Percentiles rank a stretch among this genome's conserved stretches.
Conservation (phyloP, 1,284 basidiomycete species). For the Ceratobasidium papillatum region DNA sequence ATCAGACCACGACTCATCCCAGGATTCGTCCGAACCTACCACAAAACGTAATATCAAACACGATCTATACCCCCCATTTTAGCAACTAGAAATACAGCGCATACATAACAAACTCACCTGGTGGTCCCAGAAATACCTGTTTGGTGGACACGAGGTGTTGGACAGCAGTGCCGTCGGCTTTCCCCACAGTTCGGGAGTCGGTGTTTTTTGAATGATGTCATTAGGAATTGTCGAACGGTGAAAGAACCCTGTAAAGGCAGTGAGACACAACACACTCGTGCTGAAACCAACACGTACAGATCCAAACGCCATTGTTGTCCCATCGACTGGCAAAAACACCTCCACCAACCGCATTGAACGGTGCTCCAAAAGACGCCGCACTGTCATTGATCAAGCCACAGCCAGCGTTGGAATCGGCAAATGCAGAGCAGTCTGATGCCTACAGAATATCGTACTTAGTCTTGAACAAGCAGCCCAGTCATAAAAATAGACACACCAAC, state of each 20-base stretch:
- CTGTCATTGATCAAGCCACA: conserved; percentile 78
- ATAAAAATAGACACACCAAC: conserved; percentile 1
- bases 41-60: conserved; percentile 77
- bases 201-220: conserved; percentile 64
- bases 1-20: not conserved
- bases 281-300: conserved; percentile 61
- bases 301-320: conserved; percentile 73
- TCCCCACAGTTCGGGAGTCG: conserved; percentile 70
- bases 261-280: not conserved
- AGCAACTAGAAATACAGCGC: conserved; percentile 40
- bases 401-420: conserved; percentile 58
- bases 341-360: conserved; percentile 75
- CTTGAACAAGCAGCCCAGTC: not conserved
- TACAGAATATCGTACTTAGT: not conserved
- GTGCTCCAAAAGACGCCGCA: conserved; percentile 73
- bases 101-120: conserved; percentile 43
- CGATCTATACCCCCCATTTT: conserved; percentile 3
- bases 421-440: conserved; percentile 57
- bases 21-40: conserved; percentile 50
- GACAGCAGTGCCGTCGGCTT: conserved; percentile 67
- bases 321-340: conserved; percentile 82
- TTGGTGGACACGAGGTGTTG: conserved; percentile 65
- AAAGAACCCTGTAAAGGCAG: conserved; percentile 65
- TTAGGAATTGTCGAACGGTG: conserved; percentile 73
- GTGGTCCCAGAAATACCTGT: conserved; percentile 70